A percentile compares a stretch with the other conserved stretches of the same genome.
Evolutionary conservation across 1,284 basidiomycete genomes (phyloP).

Genomic region (Afroboletus lepidellus): DNA sequence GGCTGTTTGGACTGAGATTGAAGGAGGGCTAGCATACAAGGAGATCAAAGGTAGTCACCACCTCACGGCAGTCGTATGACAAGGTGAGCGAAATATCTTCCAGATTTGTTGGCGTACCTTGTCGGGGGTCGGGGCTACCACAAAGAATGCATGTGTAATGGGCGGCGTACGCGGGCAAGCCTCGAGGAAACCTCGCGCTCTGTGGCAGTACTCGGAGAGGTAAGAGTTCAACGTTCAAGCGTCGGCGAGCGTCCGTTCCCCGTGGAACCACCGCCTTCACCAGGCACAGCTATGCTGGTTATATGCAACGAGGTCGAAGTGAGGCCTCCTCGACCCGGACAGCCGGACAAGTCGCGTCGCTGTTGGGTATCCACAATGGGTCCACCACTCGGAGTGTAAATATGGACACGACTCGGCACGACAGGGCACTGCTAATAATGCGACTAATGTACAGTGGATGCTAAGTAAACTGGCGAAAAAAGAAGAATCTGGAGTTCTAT

Average conservation of each 20-base stretch:
- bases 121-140: not conserved
- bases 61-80: not conserved
- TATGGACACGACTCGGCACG: too few relatives aligned
- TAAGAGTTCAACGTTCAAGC: not conserved
- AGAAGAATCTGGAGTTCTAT: not conserved
- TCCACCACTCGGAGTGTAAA: too few relatives aligned
- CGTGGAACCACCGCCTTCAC: slow-evolving; percentile 17
- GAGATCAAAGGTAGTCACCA: not conserved
- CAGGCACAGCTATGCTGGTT: slow-evolving; percentile 13
- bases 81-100: not conserved
- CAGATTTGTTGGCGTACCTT: slow-evolving; percentile 1
- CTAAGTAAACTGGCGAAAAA: not conserved
- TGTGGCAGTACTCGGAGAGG: slow-evolving; percentile 22
- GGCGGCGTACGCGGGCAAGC: slow-evolving; percentile 9
- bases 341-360: too few relatives aligned
- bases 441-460: slow-evolving; percentile 27
- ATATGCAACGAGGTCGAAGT: slow-evolving; percentile 19
- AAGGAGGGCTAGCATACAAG: not conserved
- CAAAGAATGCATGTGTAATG: not conserved
- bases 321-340: not conserved
- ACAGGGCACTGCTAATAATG: too few relatives aligned
- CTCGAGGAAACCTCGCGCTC: slow-evolving; percentile 29
- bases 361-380: too few relatives aligned
- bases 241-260: slow-evolving; percentile 11
- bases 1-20: not conserved